phyloP scores from a whole-genome alignment of 768 basidiomycete genomes.

The Leccinum fibrillosum region DNA sequence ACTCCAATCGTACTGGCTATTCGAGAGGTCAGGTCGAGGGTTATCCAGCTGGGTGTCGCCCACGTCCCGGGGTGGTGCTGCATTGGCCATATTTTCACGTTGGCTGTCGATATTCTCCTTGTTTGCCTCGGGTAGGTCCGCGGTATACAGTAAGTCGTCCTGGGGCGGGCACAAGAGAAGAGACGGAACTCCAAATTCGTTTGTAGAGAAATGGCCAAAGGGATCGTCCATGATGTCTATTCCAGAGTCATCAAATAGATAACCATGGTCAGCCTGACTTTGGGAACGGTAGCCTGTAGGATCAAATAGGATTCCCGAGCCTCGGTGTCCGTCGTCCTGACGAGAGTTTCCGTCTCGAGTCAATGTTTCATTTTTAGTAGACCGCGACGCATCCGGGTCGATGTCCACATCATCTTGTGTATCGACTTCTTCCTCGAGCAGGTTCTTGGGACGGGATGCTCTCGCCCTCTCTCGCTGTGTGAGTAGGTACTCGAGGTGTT shows the following conservation, averaged over 20 bases:
- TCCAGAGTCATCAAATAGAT: slow-evolving; percentile 14
- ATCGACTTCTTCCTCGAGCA: neutral
- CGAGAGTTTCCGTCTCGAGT: neutral
- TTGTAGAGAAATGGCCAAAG: slow-evolving; percentile 1
- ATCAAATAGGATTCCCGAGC: neutral
- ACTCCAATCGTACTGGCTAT: slow-evolving; percentile 20
- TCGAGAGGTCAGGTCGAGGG: neutral
- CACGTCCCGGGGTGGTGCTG: slow-evolving; percentile 3
- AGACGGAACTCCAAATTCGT: slow-evolving; percentile 2
- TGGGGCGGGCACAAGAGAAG: slow-evolving; percentile 10
- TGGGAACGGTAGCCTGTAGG: neutral
- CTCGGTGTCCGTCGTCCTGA: neutral
- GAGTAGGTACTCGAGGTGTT: slow-evolving; percentile 21
- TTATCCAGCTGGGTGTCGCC: neutral
- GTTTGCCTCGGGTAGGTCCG: slow-evolving; percentile 5
- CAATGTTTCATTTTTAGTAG: neutral
- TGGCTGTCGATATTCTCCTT: slow-evolving; percentile 12
- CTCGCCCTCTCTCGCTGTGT: slow-evolving; percentile 24
- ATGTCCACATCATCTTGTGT: neutral
- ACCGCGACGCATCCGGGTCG: neutral
- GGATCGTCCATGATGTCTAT: slow-evolving; percentile 12
- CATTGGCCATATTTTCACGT: slow-evolving; percentile 19
- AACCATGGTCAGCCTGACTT: neutral
- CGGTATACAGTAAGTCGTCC: neutral
- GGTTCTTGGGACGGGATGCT: slow-evolving; percentile 3